Evolutionary conservation across 495 filamentous ascomycete genomes (phyloP), one percentile per base, ranked within the genome.

Genomic region (Chaetomium fimeti): DNA sequence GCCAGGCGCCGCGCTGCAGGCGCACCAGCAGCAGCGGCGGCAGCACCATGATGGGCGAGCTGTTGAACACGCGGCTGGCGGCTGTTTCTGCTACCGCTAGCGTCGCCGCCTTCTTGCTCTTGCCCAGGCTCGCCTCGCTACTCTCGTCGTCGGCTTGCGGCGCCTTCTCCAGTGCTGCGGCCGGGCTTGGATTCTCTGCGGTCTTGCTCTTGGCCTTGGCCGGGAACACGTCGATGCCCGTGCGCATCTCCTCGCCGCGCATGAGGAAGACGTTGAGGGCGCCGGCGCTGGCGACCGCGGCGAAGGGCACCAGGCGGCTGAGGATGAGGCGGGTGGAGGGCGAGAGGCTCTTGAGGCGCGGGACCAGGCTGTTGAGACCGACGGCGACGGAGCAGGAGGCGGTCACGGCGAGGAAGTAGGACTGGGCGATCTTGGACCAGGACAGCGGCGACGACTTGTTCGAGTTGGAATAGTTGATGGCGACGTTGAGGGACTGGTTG

Each of bases 401-500:
- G 32, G 88, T 85, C 12, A 98, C 95, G 55, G 94, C 94, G 64
- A 97, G 83, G 72, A 90, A 82, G 82, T 98, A 98, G 66, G 92
- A 97, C 71, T 93, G 85, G 62, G 86, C 84, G 67, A 98, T 86
- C 65, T 91, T 91, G 8, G 86, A 84, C 63, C 84, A 83, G 29
- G 90, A 89, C 3, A 97, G 82, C 0, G 93, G 89, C 1, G 91
- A 90, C 20, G 91, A 95, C 72, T 98, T 98, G 83, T 98, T 98
- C 45, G 94, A 89, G 76, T 98, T 98, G 73, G 92, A 87, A 75
- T 85, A 90, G 83, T 98, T 98, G 82, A 98, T 94, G 48, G 91
- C 92, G 20, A 98, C 94, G 72, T 98, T 98, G 65, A 98, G 90
- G 15, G 92, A 96, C 75, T 98, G 94, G 77, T 98, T 98, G 51